Percentiles rank a stretch among this genome's conserved stretches.
phyloP scores from a whole-genome alignment of 768 basidiomycete species.

The Galerina marginata region DNA sequence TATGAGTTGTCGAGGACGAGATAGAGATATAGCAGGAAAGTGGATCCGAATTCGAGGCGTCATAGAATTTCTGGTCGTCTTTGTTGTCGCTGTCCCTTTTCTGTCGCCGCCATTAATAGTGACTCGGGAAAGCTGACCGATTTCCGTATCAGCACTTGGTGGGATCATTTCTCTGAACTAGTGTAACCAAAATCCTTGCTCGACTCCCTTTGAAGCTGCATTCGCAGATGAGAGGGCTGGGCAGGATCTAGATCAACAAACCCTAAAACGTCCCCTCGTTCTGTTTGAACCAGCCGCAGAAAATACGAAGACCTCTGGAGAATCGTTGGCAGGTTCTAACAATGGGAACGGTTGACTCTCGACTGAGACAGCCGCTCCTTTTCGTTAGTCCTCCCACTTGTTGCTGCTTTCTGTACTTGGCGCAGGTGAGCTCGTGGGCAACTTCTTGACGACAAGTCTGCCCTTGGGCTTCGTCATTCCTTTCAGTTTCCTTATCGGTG shows the following conservation, averaged over 20 bases:
- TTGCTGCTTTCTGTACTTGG: slow-evolving; percentile 20
- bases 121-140: slow-evolving; percentile 20
- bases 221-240: background rate
- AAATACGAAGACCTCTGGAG: background rate
- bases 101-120: slow-evolving; percentile 4
- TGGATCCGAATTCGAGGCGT: background rate
- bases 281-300: background rate
- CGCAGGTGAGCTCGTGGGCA: slow-evolving; percentile 4
- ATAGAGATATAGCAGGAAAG: slow-evolving; percentile 19
- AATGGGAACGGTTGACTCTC: slow-evolving; percentile 14
- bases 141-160: slow-evolving; percentile 15
- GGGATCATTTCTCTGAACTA: slow-evolving; percentile 22
- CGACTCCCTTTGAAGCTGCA: background rate
- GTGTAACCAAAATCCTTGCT: slow-evolving; percentile 10
- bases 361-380: slow-evolving; percentile 17
- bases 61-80: background rate
- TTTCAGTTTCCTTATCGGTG: slow-evolving; percentile 26
- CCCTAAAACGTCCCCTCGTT: background rate
- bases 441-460: slow-evolving; percentile 1
- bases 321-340: background rate
- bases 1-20: slow-evolving; percentile 5
- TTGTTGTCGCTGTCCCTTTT: slow-evolving; percentile 12
- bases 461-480: slow-evolving; percentile 24
- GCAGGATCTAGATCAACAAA: background rate
- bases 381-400: slow-evolving; percentile 40